Base-by-base conservation (phyloP, 2,329 filamentous ascomycete species). In the Teratosphaeria zuluensis region DNA sequence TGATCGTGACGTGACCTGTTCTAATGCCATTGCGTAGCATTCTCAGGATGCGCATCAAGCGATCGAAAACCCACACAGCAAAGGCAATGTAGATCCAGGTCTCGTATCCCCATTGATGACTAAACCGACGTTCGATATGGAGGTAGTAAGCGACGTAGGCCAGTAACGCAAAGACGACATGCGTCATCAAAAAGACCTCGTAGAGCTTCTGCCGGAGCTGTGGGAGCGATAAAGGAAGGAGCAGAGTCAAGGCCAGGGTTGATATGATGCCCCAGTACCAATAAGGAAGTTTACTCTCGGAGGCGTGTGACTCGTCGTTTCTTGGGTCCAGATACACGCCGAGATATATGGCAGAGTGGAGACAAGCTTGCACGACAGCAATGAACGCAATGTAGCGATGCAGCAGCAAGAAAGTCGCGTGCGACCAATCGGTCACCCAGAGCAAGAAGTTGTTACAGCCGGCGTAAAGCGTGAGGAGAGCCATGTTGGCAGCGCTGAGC, bases 351-450 rank as follows among this genome's bases (percentile, higher is more conserved):
- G 77, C 66, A 0, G 74, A 76, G 66, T 83, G 81, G 0, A 82
- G 53, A 8, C 75, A 65, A 0, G 75, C 77, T 53, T 83, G 73
- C 0, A 81, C 52, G 1, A 74, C 73, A 30, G 71, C 75, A 7
- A 82, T 69, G 24, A 73, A 67, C 0, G 78, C 79, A 1, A 79
- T 67, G 77, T 77, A 81, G 11, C 78, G 72, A 61, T 83, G 80
- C 0, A 81, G 68, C 0, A 81, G 65, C 2, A 81, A 60, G 56
- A 73, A 81, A 0, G 80, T 81, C 0, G 74, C 73, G 60, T 79
- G 75, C 0, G 71, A 75, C 78, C 79, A 81, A 62, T 78, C 73
- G 2, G 80, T 80, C 1, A 80, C 48, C 68, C 74, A 77, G 0
- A 81, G 71, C 0, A 80, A 70, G 2, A 81, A 24, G 56, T 78